These are phyloP conservation scores for Rhododendron vialii DNA, from an alignment of 148 eudicot species.

Conservation along the genomic window DNA sequence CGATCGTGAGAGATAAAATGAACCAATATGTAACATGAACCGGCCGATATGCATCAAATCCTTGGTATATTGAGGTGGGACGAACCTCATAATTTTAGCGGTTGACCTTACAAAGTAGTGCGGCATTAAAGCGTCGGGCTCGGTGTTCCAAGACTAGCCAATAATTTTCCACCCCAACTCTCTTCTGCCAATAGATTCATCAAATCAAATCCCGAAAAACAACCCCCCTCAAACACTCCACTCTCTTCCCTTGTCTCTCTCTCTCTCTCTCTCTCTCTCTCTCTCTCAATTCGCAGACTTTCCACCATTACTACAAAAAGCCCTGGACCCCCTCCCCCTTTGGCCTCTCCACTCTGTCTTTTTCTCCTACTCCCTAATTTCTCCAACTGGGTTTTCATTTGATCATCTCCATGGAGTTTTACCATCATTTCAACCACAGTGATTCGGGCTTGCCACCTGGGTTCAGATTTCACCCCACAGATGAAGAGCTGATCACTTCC, in stretches of 20 bases:
- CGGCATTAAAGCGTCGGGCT: no score
- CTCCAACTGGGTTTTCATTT: neutral
- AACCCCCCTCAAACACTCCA: conserved; percentile 6
- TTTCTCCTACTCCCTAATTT: neutral
- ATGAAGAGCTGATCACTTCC: conserved; percentile 85
- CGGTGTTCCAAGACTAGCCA: neutral
- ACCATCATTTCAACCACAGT: conserved; percentile 14
- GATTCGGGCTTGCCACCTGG: conserved; percentile 75
- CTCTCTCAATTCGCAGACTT: neutral
- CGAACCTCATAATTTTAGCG: no score
- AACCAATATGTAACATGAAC: no score
- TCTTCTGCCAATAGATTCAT: conserved; percentile 16
- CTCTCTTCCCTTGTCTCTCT: neutral
- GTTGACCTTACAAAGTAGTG: no score
- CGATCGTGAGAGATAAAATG: no score
- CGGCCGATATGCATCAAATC: no score
- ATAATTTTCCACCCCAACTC: neutral
- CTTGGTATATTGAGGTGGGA: no score
- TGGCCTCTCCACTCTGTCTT: neutral
- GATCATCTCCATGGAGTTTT: neutral
- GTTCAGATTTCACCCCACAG: conserved; percentile 89
- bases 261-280: neutral
- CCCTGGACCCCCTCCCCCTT: neutral
- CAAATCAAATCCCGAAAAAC: conserved; percentile 25
- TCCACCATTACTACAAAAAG: neutral